Base-by-base conservation (phyloP, 108 stramenopile species). In the Skeletonema costatum region DNA sequence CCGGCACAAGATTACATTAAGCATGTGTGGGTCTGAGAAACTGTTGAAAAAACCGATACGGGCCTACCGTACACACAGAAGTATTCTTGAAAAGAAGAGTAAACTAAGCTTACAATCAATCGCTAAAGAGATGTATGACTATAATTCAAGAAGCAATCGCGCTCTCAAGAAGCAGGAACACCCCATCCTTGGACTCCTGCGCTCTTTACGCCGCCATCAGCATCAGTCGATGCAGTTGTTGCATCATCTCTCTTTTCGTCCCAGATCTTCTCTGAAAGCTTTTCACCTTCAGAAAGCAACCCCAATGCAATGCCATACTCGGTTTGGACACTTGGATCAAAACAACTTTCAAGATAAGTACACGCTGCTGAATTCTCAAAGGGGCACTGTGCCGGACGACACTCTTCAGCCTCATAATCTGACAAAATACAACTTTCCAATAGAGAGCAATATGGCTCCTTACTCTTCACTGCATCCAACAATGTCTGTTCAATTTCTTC, bases 401-500 rank as follows among this genome's bases (percentile, higher is more conserved):
- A 94, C 41, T 76, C 80, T 29, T 59, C 67, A 17, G n/a, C 56
- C 32, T 75, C 62, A 65, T 82, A 89, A 53, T 87, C 42, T 13
- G 66, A 64, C 16, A 76, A 19, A 10, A 89, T 68, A 68, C 93
- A 94, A 0, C 33, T n/a, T 46, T 90, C 89, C 63, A 94, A 41
- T 6, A 86, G 30, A 5, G 71, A 66, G 70, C 93, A 94, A 69
- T 87, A 94, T 5, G 91, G 90, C 58, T 94, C 93, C 17, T 42
- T 41, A 7, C 62, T 17, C 25, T 70, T 64, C 29, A 92, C 62
- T 32, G 31, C 51, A 46, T 71, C 64, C 32, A 76, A 31, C 64
- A 85, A 68, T 5, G 66, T 46, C 12, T 66, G 13, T 66, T 94
- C 93, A 56, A 92, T 73, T 70, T 86, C 73, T 25, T 74, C 70